phyloP scores from a whole-genome alignment of 2,329 filamentous ascomycete genomes.

The Xenosphaeropsis pyriputrescens region DNA sequence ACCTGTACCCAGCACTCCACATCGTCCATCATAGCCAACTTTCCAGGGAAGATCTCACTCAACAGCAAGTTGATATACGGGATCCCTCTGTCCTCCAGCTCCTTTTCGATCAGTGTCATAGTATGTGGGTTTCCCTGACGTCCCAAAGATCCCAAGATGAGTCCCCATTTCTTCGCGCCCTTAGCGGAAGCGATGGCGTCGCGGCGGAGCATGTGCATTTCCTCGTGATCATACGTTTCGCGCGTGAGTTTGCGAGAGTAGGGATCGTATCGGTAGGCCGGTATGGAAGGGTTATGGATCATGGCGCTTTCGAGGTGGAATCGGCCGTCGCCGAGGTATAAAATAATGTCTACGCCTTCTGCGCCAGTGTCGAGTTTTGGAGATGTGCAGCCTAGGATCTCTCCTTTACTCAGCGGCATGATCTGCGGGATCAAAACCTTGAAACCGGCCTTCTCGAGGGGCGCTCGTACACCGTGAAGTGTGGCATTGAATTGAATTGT shows the following conservation, averaged over 20 bases:
- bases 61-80: slow-evolving; percentile 76
- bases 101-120: slow-evolving; percentile 69
- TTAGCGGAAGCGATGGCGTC: slow-evolving; percentile 65
- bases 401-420: slow-evolving; percentile 79
- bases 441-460: slow-evolving; percentile 74
- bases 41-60: slow-evolving; percentile 92
- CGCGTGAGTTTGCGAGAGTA: slow-evolving; percentile 85
- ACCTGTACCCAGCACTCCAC: slow-evolving; percentile 98
- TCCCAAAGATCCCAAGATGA: slow-evolving; percentile 85
- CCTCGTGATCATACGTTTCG: slow-evolving; percentile 82
- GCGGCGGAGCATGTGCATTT: slow-evolving; percentile 71
- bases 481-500: slow-evolving; percentile 99
- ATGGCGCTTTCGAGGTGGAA: slow-evolving; percentile 98
- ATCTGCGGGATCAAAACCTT: slow-evolving; percentile 82
- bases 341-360: slow-evolving; percentile 55
- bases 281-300: slow-evolving; percentile 89
- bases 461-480: slow-evolving; percentile 68
- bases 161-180: slow-evolving; percentile 75
- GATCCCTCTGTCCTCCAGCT: slow-evolving; percentile 56
- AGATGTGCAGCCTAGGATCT: slow-evolving; percentile 95
- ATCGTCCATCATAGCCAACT: slow-evolving; percentile 83
- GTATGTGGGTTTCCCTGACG: slow-evolving; percentile 94
- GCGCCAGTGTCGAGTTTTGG: slow-evolving; percentile 46
- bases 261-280: slow-evolving; percentile 92
- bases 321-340: slow-evolving; percentile 83